Percentiles rank a stretch among this genome's conserved stretches.
Evolutionary conservation across 495 filamentous ascomycete species (phyloP).

Genomic region (Filosporella fistucella): DNA sequence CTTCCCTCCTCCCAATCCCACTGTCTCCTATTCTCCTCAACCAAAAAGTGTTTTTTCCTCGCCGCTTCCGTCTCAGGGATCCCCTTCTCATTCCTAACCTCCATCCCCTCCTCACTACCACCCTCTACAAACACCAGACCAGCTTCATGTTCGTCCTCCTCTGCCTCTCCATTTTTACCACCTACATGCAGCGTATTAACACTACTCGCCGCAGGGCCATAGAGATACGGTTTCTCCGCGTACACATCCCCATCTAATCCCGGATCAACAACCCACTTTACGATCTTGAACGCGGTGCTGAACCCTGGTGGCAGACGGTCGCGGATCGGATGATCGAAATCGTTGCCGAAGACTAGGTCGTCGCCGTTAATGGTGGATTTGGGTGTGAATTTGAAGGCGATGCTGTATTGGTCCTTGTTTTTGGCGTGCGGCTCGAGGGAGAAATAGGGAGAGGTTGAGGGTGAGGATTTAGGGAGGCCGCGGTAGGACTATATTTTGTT

Average conservation of each 20-base stretch:
- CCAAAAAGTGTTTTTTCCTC: slow-evolving; percentile 62
- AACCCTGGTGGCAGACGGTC: slow-evolving; percentile 86
- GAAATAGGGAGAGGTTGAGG: slow-evolving; percentile 69
- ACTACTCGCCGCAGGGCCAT: slow-evolving; percentile 67
- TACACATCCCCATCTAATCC: slow-evolving; percentile 84
- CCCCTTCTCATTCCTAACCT: slow-evolving; percentile 37
- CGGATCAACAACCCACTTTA: slow-evolving; percentile 84
- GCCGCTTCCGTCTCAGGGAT: slow-evolving; percentile 49
- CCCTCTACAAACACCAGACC: slow-evolving; percentile 64
- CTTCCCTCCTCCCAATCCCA: slow-evolving; percentile 44
- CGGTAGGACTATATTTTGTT: slow-evolving; percentile 28
- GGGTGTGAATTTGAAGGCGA: slow-evolving; percentile 70
- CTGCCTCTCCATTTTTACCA: slow-evolving; percentile 20
- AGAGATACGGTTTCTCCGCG: slow-evolving; percentile 79
- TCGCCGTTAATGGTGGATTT: slow-evolving; percentile 58
- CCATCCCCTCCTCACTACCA: slow-evolving; percentile 54
- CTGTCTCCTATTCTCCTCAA: slow-evolving; percentile 40
- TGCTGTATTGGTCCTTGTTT: slow-evolving; percentile 71
- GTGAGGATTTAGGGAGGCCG: slow-evolving; percentile 56
- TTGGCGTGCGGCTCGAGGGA: slow-evolving; percentile 52
- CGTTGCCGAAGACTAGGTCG: slow-evolving; percentile 85
- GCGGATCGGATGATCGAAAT: slow-evolving; percentile 84
- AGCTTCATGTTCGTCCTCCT: slow-evolving; percentile 33
- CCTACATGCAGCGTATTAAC: slow-evolving; percentile 72
- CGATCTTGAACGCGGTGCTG: slow-evolving; percentile 70